These are phyloP conservation scores for Helianthus tuberosus DNA, from an alignment of 129 eudicot species.

Conservation along the genomic window DNA sequence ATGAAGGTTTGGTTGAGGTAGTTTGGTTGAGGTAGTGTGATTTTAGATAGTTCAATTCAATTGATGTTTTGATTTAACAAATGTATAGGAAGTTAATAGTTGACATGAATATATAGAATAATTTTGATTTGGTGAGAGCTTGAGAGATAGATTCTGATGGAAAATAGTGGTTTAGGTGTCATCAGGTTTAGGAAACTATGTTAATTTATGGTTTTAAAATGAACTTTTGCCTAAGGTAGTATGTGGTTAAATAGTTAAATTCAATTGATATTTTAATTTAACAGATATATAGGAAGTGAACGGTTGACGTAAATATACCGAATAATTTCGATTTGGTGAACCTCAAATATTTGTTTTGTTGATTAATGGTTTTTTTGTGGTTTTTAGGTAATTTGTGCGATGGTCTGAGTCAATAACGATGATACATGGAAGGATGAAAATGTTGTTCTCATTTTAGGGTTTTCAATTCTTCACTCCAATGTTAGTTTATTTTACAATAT, in stretches of 20 bases:
- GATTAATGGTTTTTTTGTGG: neutral
- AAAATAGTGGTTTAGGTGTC: conserved; percentile 5
- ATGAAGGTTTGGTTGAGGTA: neutral
- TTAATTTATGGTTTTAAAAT: neutral
- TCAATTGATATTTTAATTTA: conserved; percentile 10
- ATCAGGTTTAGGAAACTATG: neutral
- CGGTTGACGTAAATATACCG: neutral
- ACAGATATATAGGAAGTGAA: conserved; percentile 2
- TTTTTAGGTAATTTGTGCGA: too few species aligned
- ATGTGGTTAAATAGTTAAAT: neutral
- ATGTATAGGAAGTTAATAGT: conserved; percentile 1
- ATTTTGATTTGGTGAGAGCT: neutral
- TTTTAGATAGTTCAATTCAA: neutral
- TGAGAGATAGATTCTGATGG: neutral
- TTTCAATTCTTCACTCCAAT: too few species aligned
- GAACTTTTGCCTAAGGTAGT: neutral
- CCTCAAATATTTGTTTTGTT: neutral
- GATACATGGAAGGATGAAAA: too few species aligned
- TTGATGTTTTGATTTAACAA: conserved; percentile 6
- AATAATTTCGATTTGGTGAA: neutral
- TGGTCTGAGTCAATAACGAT: too few species aligned
- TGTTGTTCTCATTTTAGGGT: too few species aligned
- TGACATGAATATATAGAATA: neutral
- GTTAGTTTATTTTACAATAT: too few species aligned
- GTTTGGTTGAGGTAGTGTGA: neutral